phyloP scores from a whole-genome alignment of 257 asterid genomes.

The Solanum rostratum region DNA sequence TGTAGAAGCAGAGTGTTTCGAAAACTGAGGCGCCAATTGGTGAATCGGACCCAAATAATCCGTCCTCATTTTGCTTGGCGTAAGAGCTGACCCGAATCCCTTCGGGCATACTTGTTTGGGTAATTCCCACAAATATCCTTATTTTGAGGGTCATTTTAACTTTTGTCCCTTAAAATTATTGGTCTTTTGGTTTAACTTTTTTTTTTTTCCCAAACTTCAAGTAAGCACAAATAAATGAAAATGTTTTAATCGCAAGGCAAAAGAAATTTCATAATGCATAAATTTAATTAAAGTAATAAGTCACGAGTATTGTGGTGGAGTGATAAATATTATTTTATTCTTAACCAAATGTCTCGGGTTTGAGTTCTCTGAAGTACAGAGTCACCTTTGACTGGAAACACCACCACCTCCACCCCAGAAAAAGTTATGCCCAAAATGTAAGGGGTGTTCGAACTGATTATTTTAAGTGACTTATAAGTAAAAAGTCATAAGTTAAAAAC shows the following conservation, averaged over 20 bases:
- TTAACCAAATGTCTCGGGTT: too few relatives aligned
- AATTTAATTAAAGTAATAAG: background rate
- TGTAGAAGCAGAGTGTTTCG: background rate
- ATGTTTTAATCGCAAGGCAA: background rate
- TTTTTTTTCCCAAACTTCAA: too few relatives aligned
- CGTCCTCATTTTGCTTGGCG: background rate
- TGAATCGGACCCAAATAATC: background rate
- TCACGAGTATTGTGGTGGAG: too few relatives aligned
- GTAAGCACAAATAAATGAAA: too few relatives aligned
- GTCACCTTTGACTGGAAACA: too few relatives aligned
- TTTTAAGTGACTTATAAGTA: too few relatives aligned
- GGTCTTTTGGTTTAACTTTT: too few relatives aligned
- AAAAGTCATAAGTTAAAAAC: too few relatives aligned
- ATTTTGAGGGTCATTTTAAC: background rate
- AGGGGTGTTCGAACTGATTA: too few relatives aligned
- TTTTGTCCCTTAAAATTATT: background rate
- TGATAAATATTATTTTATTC: too few relatives aligned
- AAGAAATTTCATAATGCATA: background rate
- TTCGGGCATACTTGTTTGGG: background rate
- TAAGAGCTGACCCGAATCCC: background rate
- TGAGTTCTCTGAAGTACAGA: fast-evolving
- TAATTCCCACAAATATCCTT: background rate
- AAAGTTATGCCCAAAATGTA: too few relatives aligned
- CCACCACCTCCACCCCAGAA: too few relatives aligned
- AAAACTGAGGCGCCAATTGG: slow-evolving; percentile 1